These are phyloP conservation scores for Neonectria punicea DNA, from an alignment of 2,329 filamentous ascomycete genomes.

Conservation along the genomic window DNA sequence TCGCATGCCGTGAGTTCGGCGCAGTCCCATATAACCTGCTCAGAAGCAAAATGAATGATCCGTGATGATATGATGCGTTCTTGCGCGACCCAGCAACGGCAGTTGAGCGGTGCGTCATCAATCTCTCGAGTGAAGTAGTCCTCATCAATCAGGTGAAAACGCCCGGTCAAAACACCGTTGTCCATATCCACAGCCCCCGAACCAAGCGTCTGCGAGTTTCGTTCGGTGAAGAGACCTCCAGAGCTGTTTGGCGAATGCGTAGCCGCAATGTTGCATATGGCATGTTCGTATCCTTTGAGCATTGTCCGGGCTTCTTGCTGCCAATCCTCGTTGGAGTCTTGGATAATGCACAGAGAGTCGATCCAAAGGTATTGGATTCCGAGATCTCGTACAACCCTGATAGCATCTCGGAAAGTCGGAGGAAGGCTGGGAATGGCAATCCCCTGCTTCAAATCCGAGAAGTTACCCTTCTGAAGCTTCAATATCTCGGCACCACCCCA, in stretches of 20 bases:
- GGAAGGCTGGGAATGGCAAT: no score
- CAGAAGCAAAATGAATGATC: conserved; percentile 24
- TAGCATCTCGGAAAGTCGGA: no score
- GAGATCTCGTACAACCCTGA: no score
- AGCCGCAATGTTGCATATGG: conserved; percentile 19
- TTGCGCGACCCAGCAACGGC: conserved; percentile 24
- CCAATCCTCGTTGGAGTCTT: conserved; percentile 26
- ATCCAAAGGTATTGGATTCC: no score
- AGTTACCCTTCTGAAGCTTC: no score
- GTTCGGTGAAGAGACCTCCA: conserved; percentile 5
- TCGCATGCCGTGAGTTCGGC: conserved; percentile 13
- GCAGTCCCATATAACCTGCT: conserved; percentile 30
- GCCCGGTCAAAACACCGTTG: neutral
- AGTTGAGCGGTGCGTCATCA: conserved; percentile 20
- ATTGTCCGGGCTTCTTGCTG: conserved; percentile 20
- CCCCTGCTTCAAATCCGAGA: no score
- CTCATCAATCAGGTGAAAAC: conserved; percentile 10
- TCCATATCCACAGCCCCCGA: conserved; percentile 1
- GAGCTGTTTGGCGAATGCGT: conserved; percentile 6
- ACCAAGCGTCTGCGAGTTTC: neutral
- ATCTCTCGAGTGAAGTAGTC: conserved; percentile 13
- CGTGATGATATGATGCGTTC: conserved; percentile 25
- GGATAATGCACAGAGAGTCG: no score
- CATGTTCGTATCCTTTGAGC: conserved; percentile 20
- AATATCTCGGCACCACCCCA: no score